Evolutionary conservation across 1,284 basidiomycete species (phyloP).

Genomic region (Cutaneotrichosporon arboriforme): DNA sequence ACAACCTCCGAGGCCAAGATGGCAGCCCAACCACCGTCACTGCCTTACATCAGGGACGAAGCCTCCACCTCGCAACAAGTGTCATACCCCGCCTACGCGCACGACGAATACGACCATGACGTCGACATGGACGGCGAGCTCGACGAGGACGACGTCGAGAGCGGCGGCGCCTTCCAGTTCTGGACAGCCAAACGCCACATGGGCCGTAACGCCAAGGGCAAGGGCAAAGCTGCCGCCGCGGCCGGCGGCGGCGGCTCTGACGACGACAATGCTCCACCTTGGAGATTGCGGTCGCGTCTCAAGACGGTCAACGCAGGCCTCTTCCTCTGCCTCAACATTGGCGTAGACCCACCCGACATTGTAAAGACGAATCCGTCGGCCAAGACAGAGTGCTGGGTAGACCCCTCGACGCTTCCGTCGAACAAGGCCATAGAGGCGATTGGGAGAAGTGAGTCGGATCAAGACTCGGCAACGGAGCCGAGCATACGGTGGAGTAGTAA

Average conservation of each 20-base stretch:
- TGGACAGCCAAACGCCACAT: slow-evolving; percentile 46
- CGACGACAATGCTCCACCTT: slow-evolving; percentile 48
- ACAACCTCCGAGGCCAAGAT: background rate
- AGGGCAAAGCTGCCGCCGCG: slow-evolving; percentile 17
- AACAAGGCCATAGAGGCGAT: slow-evolving; percentile 65
- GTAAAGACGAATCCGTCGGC: slow-evolving; percentile 97
- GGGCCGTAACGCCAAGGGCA: slow-evolving; percentile 33
- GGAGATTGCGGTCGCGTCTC: slow-evolving; percentile 75
- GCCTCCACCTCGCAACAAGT: slow-evolving; percentile 43
- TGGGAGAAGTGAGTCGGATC: slow-evolving; percentile 38
- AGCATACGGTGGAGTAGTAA: background rate
- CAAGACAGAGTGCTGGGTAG: slow-evolving; percentile 94
- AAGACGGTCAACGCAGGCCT: slow-evolving; percentile 89
- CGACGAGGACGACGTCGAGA: slow-evolving; percentile 21
- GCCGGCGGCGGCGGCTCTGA: slow-evolving; percentile 25
- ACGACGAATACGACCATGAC: slow-evolving; percentile 24
- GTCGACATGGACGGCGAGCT: slow-evolving; percentile 26
- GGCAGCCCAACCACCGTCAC: slow-evolving; percentile 26
- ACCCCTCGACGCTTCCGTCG: slow-evolving; percentile 80
- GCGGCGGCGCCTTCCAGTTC: slow-evolving; percentile 39
- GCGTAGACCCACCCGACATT: slow-evolving; percentile 94
- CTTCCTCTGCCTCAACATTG: slow-evolving; percentile 95
- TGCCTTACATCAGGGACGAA: slow-evolving; percentile 44
- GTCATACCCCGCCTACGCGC: slow-evolving; percentile 31
- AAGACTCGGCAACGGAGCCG: background rate